Evolutionary conservation across 805 yeast genomes (phyloP).

Genomic region (Saccharomyces eubayanus): DNA sequence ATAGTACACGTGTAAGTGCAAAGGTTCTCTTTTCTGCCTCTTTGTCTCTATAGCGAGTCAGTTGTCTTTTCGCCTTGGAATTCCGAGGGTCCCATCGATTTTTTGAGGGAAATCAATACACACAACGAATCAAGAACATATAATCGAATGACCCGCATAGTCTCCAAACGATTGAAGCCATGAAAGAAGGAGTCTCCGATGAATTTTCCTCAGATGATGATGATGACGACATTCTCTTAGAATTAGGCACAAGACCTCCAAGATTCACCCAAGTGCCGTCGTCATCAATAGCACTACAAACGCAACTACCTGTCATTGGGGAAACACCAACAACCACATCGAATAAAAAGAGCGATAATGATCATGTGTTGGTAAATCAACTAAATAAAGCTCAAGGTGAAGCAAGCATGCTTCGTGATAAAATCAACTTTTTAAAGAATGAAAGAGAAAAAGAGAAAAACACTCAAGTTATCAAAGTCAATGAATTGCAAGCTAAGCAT

Average conservation of each 20-base stretch:
- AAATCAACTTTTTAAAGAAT: constrained; percentile 40
- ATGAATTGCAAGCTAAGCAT: constrained; percentile 17
- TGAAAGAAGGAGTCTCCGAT: background rate
- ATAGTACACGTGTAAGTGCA: background rate
- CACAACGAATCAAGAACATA: background rate
- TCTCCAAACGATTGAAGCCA: background rate
- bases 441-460: constrained; percentile 35
- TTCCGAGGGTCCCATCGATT: background rate
- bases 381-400: constrained; percentile 66
- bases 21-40: background rate
- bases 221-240: constrained; percentile 40
- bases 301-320: background rate
- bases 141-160: background rate
- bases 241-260: constrained; percentile 39
- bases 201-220: constrained; percentile 15
- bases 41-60: background rate
- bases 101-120: background rate
- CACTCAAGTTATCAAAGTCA: constrained; percentile 21
- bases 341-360: background rate
- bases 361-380: constrained; percentile 11
- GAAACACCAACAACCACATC: background rate
- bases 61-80: background rate
- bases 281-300: constrained; percentile 1
- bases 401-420: constrained; percentile 65
- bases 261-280: constrained; percentile 7